A percentile compares a stretch with the other conserved stretches of the same genome.
These are phyloP conservation scores for Crithidia brevicula DNA, from an alignment of 208 protist genomes.

Conservation along the genomic window DNA sequence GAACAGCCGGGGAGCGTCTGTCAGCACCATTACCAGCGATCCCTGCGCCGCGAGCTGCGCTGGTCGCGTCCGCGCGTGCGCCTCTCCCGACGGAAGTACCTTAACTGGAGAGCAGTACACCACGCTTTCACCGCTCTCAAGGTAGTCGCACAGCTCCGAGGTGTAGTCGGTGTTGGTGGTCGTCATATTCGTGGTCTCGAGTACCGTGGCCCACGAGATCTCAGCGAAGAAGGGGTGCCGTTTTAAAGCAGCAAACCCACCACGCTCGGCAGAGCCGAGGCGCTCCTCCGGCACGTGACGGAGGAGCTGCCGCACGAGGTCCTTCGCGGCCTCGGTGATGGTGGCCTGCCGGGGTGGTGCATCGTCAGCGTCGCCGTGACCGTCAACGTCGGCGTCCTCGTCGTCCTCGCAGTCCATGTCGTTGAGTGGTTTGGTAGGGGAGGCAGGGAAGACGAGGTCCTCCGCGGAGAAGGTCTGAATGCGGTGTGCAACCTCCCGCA, in stretches of 20 bases:
- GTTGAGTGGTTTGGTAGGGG: constrained; percentile 41
- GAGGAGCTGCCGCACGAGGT: constrained; percentile 86
- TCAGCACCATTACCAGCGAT: constrained; percentile 60
- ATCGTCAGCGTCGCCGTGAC: background rate
- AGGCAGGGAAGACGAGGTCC: constrained; percentile 66
- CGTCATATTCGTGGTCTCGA: constrained; percentile 53
- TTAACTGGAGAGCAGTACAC: constrained; percentile 59
- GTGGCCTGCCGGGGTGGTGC: too few relatives aligned
- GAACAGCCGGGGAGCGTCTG: constrained; percentile 68
- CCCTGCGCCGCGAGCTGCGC: background rate
- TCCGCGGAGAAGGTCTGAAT: constrained; percentile 57
- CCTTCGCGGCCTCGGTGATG: constrained; percentile 59
- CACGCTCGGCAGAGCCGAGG: constrained; percentile 64
- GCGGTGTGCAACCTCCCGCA: constrained; percentile 38
- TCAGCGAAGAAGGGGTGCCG: constrained; percentile 84
- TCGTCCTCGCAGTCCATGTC: background rate
- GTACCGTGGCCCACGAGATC: constrained; percentile 67
- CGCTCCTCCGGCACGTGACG: constrained; percentile 62
- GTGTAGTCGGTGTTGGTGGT: constrained; percentile 48
- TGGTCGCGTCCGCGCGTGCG: background rate
- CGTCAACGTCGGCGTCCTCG: background rate
- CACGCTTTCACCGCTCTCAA: constrained; percentile 50
- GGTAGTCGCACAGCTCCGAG: constrained; percentile 39
- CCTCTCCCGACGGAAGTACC: constrained; percentile 11
- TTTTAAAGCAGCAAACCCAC: constrained; percentile 85